Conservation (phyloP, 129 eudicot genomes). For the Pittosporum tobira region DNA sequence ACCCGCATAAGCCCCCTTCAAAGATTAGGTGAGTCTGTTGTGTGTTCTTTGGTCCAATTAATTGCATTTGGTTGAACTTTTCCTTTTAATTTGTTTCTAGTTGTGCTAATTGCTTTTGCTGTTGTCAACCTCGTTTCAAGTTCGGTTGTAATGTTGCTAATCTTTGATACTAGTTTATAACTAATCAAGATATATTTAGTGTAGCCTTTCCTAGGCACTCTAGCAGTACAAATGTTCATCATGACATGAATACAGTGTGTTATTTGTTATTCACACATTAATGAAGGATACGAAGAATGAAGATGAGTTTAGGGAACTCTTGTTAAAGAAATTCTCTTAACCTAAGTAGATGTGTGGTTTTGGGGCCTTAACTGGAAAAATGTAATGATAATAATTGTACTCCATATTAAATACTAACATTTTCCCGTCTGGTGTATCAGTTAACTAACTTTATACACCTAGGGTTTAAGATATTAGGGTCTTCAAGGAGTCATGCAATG, state of each 20-base stretch:
- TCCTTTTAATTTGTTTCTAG: slow-evolving; percentile 2
- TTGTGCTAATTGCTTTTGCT: neutral
- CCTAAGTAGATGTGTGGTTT: slow-evolving; percentile 5
- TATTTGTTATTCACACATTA: neutral
- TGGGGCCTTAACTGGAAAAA: neutral
- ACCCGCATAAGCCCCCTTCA: slow-evolving; percentile 30
- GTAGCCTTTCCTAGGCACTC: neutral
- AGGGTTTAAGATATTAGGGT: neutral
- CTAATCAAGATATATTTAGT: neutral
- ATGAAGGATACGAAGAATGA: neutral
- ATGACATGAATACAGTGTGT: neutral
- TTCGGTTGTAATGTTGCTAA: slow-evolving; percentile 5
- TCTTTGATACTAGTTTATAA: neutral
- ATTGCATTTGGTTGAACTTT: neutral
- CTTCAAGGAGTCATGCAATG: neutral
- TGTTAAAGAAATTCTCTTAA: neutral
- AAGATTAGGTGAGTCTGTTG: slow-evolving; percentile 29
- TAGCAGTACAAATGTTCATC: neutral
- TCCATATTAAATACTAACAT: too few relatives aligned
- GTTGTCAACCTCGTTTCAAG: neutral
- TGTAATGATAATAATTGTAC: neutral
- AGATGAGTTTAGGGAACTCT: neutral
- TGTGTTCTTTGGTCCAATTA: neutral
- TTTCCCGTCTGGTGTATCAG: neutral
- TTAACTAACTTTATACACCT: neutral